Evolutionary conservation across 2,329 filamentous ascomycete genomes (phyloP).

Genomic region (Tricladium varicosporioides): DNA sequence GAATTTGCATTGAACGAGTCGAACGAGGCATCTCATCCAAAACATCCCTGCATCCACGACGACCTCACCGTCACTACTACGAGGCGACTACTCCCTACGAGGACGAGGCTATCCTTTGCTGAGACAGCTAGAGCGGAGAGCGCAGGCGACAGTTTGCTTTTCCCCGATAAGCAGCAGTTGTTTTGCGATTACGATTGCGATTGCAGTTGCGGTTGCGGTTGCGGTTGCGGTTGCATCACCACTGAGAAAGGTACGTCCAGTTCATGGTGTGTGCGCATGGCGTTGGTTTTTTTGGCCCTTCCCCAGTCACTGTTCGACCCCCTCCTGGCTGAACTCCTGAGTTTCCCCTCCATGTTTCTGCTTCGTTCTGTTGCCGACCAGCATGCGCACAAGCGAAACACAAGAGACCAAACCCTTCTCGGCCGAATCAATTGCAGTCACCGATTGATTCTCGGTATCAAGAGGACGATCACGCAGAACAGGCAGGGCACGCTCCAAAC

Average conservation of each 20-base stretch:
- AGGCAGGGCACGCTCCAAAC: background rate
- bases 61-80: background rate
- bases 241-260: background rate
- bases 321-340: no score
- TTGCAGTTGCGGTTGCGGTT: no score
- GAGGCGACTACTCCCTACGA: background rate
- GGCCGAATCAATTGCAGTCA: constrained; percentile 11
- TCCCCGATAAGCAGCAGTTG: background rate
- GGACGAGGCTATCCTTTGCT: background rate
- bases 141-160: background rate
- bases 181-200: no score
- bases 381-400: constrained; percentile 7
- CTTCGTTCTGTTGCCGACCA: background rate
- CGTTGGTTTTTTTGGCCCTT: background rate
- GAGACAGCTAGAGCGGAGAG: no score
- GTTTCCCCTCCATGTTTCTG: background rate
- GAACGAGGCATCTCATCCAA: background rate
- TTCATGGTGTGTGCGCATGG: no score
- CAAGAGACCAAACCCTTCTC: constrained; percentile 12
- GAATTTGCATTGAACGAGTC: constrained; percentile 18
- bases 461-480: constrained; percentile 11
- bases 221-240: no score
- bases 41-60: background rate
- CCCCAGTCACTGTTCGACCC: background rate
- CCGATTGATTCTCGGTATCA: constrained; percentile 6